Base-by-base conservation (phyloP, 768 basidiomycete genomes). In the Trametes cingulata region DNA sequence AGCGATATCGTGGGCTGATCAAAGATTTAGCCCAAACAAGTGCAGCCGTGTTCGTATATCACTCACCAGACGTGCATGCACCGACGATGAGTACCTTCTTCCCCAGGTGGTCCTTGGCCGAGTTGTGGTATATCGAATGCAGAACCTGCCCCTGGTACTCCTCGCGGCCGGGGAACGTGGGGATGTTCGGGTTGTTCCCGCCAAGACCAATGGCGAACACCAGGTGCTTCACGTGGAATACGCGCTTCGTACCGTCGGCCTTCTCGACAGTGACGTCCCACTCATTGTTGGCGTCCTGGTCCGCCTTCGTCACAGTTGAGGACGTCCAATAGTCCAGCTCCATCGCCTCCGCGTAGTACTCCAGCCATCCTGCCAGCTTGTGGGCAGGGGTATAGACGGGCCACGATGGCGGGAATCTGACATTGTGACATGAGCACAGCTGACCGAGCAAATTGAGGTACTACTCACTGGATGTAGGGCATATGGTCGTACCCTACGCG, bases 81-180 rank as follows among this genome's bases (percentile, higher is more conserved):
- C 89, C 89, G 4, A 91, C 73, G 2, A 91, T 83, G 3, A 85
- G 77, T 0, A 89, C 87, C 67, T 85, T 91, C 74, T 90, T 90
- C 15, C 87, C 89, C 1, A 68, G 42, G 64, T 85, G 85, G 40
- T 84, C 83, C 10, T 75, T 71, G 0, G 85, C 85, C 17, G 70
- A 75, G 41, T 79, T 77, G 69, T 89, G 84, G 27, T 78, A 67
- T 6, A 71, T 76, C 0, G 87, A 88, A 68, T 91, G 90, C 15
- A 85, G 63, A 4, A 85, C 71, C 51, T 82, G 73, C 7, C 90
- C 90, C 63, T 84, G 81, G 77, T 88, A 90, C 6, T 74, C 75
- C 20, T 84, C 80, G 81, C 84, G 60, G 9, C 71, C 72, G 17
- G 72, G 70, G 20, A 72, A 60, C 2, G 64, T 45, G 2, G 77